Base-by-base conservation (phyloP, 495 filamentous ascomycete species). In the Pseudevernia furfuracea region DNA sequence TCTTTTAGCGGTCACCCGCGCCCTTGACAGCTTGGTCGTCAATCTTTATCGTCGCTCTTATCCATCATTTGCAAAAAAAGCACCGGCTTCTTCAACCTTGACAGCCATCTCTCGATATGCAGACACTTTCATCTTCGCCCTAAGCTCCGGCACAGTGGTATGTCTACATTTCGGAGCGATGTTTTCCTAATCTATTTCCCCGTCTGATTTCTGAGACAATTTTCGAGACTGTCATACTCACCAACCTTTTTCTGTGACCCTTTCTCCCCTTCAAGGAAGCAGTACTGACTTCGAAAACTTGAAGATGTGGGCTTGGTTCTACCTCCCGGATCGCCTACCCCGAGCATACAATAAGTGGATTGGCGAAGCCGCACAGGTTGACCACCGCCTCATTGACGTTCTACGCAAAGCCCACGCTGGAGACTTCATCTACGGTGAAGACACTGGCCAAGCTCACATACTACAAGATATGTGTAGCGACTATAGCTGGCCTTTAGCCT, bases 231-330 rank as follows among this genome's bases (percentile, higher is more conserved):
- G 6, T 19, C 2, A 15, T 53, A 30, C 49, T 19, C 28, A 32
- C 6, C 25, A 4, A 32, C 15, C 49, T 53, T 32, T 4, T 30
- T 19, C 5, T 17, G 0, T 17, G 15, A 32, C 6, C 19, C 28
- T 0, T 30, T 53, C 25, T 32, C 28, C 28, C 32, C 49, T 4
- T 30, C 46, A 14, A 4, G 32, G 49, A 53, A 53, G 46, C 4
- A 53, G 15, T 55, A 36, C 52, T 55, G 17, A 55, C 21, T 55
- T 8, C 7, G 6, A 2, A n/a, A 21, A 32, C 15, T 19, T 55
- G 28, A 55, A 55, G 52, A 97, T 96, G 91, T 92, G 90, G 87
- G 82, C 89, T 25, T 96, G 89, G 89, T 86, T 96, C 69, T 96
- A 93, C 77, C 67, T 72, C 5, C 89, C 90, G 0, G 77, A 82